A percentile compares a stretch with the other conserved stretches of the same genome.
Conservation (phyloP, 208 protist genomes). For the Crithidia thermophila region DNA sequence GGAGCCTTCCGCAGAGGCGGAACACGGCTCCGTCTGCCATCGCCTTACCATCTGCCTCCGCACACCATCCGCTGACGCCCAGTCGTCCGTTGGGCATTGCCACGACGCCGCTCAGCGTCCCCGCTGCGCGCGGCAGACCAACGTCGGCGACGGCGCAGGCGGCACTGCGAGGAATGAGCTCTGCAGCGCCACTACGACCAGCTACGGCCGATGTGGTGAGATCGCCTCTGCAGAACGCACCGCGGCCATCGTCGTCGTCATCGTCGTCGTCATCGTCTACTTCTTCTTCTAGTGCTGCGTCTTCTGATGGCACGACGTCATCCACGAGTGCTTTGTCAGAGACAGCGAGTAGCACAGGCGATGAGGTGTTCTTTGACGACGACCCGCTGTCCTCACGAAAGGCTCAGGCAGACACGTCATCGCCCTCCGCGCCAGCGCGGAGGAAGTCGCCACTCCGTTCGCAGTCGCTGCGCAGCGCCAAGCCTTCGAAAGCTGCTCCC, state of each 20-base stretch:
- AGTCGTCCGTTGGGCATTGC: too few species aligned
- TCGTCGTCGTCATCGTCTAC: not conserved
- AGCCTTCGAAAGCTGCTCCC: not conserved
- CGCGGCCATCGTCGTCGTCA: not conserved
- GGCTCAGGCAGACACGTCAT: not conserved
- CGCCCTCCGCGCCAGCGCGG: not conserved
- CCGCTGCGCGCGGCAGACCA: not conserved
- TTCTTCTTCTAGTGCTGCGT: too few species aligned
- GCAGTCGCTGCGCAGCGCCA: not conserved
- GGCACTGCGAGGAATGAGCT: not conserved
- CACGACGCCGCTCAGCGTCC: too few species aligned
- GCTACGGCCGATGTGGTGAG: too few species aligned
- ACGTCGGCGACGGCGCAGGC: not conserved
- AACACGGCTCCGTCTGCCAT: too few species aligned
- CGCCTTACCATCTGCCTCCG: too few species aligned
- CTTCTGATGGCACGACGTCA: not conserved
- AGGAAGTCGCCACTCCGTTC: not conserved
- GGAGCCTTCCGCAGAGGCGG: too few species aligned
- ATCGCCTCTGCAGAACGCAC: not conserved
- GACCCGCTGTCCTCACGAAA: conserved; percentile 7
- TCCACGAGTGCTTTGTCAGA: not conserved
- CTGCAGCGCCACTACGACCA: not conserved
- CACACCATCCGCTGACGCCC: too few species aligned
- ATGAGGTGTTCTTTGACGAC: conserved; percentile 36
- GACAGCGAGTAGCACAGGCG: not conserved